phyloP scores from a whole-genome alignment of 176 grass and related monocot species.

The Zea mays region DNA sequence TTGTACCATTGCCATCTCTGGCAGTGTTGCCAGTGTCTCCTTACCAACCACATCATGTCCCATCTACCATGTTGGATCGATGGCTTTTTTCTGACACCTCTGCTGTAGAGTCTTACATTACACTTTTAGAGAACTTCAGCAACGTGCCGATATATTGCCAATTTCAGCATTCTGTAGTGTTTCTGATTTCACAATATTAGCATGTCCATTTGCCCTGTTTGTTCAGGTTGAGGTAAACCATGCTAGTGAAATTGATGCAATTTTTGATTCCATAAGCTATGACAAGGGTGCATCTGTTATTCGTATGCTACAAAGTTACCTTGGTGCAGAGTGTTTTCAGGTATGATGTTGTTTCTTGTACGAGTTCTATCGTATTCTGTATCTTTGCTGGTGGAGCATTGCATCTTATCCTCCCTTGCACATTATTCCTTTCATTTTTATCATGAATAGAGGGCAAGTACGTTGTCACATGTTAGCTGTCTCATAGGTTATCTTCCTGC shows the following conservation, averaged over 20 bases:
- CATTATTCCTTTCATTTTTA: conserved; percentile 12
- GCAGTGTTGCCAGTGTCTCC: not conserved
- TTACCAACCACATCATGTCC: not conserved
- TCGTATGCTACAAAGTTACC: conserved; percentile 89
- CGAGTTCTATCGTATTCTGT: conserved; percentile 22
- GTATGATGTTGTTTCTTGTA: conserved; percentile 44
- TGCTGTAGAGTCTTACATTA: not conserved
- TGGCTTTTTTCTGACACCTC: not conserved
- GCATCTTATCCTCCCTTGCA: conserved; percentile 13
- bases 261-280: conserved; percentile 96
- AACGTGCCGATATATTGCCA: not conserved
- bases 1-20: not conserved
- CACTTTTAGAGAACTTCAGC: conserved; percentile 10
- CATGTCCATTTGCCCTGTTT: conserved; percentile 21
- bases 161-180: not conserved
- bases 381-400: conserved; percentile 26
- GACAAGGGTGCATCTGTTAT: conserved; percentile 85
- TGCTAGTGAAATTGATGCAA: conserved; percentile 84
- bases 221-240: conserved; percentile 81
- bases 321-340: conserved; percentile 75
- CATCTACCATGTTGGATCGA: not conserved
- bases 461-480: not conserved
- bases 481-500: not conserved
- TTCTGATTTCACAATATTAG: conserved; percentile 17
- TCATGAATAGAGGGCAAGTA: conserved; percentile 10